Conservation (phyloP, 345 rosid genomes). For the Cardiospermum halicacabum region DNA sequence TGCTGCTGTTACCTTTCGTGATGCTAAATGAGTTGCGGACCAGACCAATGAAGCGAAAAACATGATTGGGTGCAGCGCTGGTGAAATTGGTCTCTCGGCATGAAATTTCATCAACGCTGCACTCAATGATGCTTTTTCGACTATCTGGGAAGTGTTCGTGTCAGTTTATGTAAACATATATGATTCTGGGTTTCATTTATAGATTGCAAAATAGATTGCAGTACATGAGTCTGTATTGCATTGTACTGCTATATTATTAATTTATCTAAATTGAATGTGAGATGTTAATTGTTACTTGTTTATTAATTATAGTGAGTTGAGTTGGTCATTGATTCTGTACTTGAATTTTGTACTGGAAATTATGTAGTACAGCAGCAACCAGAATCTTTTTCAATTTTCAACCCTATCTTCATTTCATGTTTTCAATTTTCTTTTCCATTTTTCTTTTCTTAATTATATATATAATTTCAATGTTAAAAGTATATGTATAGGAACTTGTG, state of each 20-base stretch:
- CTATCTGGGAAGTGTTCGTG: conserved; percentile 26
- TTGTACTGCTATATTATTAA: background rate
- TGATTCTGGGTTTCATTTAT: no score
- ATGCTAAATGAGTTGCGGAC: no score
- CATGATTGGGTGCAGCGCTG: conserved; percentile 42
- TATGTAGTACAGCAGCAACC: conserved; percentile 22
- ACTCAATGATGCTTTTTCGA: conserved; percentile 57
- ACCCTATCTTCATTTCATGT: no score
- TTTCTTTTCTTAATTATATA: no score
- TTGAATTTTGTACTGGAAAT: conserved; percentile 18
- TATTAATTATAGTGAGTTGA: background rate
- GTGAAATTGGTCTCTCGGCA: conserved; percentile 5
- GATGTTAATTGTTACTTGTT: background rate
- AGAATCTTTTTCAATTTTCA: background rate
- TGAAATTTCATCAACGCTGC: conserved; percentile 55
- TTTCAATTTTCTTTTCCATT: background rate
- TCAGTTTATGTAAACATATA: no score
- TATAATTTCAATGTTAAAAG: no score
- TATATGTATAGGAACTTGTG: no score
- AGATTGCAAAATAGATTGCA: conserved; percentile 8
- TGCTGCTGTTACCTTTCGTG: no score
- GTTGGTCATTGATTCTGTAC: conserved; percentile 3
- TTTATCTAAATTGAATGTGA: background rate
- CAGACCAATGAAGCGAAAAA: conserved; percentile 24
- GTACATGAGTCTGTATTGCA: conserved; percentile 3